These are phyloP conservation scores for Lindgomyces ingoldianus DNA, from an alignment of 495 filamentous ascomycete genomes.

Conservation along the genomic window DNA sequence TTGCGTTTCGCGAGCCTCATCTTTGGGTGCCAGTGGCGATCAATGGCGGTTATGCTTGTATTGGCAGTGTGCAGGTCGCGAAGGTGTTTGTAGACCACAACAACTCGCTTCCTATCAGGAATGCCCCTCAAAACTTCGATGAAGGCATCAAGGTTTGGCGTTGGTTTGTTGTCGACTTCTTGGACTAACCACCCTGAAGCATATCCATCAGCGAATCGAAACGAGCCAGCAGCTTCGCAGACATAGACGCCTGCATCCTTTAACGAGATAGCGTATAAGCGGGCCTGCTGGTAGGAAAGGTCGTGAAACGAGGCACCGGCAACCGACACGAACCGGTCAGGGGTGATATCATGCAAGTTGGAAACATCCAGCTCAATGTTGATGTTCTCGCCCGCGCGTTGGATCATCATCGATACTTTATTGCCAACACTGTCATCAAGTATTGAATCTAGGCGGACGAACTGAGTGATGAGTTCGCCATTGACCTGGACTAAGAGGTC, in stretches of 20 bases:
- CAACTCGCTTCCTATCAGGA: constrained; percentile 85
- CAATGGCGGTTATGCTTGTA: constrained; percentile 87
- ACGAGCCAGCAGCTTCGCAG: constrained; percentile 92
- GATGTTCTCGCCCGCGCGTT: constrained; percentile 84
- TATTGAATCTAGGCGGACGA: constrained; percentile 89
- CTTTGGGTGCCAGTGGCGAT: constrained; percentile 91
- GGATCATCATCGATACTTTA: constrained; percentile 72
- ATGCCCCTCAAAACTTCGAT: constrained; percentile 88
- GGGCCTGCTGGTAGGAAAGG: constrained; percentile 93
- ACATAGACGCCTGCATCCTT: constrained; percentile 79
- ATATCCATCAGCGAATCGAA: constrained; percentile 79
- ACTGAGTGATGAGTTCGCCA: constrained; percentile 89
- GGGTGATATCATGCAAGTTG: constrained; percentile 91
- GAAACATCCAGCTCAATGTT: constrained; percentile 84
- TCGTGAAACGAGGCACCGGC: constrained; percentile 92
- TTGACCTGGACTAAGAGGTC: constrained; percentile 97
- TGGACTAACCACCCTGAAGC: constrained; percentile 93
- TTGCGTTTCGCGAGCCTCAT: constrained; percentile 94
- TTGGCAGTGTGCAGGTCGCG: constrained; percentile 91
- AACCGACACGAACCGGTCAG: constrained; percentile 91
- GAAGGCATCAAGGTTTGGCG: constrained; percentile 82
- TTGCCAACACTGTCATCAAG: constrained; percentile 83
- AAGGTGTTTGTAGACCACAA: constrained; percentile 93
- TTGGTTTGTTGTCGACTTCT: constrained; percentile 85
- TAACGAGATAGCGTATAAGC: constrained; percentile 86